Conservation (phyloP, 2,329 filamentous ascomycete genomes). For the Hypoxylon sp. region DNA sequence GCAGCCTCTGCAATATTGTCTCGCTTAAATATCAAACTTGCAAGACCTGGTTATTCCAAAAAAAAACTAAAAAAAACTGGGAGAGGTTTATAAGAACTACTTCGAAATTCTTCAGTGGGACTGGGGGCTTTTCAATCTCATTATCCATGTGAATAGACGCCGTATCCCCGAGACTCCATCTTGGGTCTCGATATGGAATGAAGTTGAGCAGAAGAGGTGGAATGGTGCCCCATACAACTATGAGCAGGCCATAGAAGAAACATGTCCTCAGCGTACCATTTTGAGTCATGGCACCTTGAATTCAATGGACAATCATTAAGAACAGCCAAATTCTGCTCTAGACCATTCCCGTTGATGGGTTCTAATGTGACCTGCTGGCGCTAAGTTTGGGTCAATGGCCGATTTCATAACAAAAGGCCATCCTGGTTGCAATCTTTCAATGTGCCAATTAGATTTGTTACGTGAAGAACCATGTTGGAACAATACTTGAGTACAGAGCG, state of each 20-base stretch:
- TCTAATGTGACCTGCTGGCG: not conserved
- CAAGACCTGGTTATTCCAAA: no score
- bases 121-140: no score
- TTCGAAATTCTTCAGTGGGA: no score
- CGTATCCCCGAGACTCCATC: not conserved
- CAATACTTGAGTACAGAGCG: not conserved
- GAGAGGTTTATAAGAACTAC: no score
- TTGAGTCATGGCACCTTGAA: no score
- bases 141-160: not conserved
- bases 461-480: not conserved
- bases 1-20: not conserved
- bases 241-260: no score
- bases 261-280: no score
- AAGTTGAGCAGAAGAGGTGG: not conserved
- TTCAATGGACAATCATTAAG: no score
- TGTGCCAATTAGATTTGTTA: not conserved
- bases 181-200: not conserved
- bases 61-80: no score
- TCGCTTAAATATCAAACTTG: not conserved
- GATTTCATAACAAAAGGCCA: not conserved
- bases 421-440: not conserved
- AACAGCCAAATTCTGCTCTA: no score
- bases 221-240: not conserved
- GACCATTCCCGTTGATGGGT: not conserved
- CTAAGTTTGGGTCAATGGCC: not conserved